A percentile compares a stretch with the other conserved stretches of the same genome.
phyloP scores from a whole-genome alignment of 345 rosid species.

The Turnera subulata region DNA sequence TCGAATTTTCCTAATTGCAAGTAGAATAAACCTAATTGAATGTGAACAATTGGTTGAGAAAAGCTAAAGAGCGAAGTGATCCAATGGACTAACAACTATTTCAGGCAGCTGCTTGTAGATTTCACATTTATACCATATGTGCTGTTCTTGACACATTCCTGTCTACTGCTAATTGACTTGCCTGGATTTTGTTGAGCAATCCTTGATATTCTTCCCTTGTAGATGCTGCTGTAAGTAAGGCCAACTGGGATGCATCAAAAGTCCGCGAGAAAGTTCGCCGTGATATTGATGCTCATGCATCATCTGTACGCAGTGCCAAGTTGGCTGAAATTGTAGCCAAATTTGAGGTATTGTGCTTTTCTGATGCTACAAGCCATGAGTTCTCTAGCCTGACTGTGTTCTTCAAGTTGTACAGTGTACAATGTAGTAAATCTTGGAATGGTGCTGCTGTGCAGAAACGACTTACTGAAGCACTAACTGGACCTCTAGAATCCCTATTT shows the following conservation, averaged over 20 bases:
- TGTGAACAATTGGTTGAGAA: too few relatives aligned
- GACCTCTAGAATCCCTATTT: conserved; percentile 52
- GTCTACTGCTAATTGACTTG: neutral
- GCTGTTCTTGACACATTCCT: neutral
- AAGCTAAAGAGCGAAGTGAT: too few relatives aligned
- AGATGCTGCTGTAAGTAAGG: conserved; percentile 60
- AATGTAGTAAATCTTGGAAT: conserved; percentile 1
- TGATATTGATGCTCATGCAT: conserved; percentile 50
- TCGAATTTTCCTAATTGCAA: too few relatives aligned
- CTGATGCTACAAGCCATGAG: neutral
- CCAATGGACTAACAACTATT: too few relatives aligned
- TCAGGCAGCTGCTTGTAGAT: too few relatives aligned
- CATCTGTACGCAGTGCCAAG: conserved; percentile 42
- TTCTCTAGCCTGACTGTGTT: conserved; percentile 4
- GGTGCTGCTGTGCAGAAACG: conserved; percentile 46
- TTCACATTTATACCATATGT: neutral
- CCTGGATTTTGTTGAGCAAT: neutral
- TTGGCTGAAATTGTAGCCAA: conserved; percentile 46
- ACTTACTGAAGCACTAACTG: conserved; percentile 40
- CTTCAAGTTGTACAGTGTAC: neutral
- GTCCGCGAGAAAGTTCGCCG: conserved; percentile 53
- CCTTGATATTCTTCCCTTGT: conserved; percentile 5
- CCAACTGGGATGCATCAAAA: conserved; percentile 64
- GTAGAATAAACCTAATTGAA: too few relatives aligned
- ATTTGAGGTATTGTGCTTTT: conserved; percentile 44